A percentile compares a stretch with the other conserved stretches of the same genome.
Conservation (phyloP, 2,329 filamentous ascomycete species). For the Xylaria sp. region DNA sequence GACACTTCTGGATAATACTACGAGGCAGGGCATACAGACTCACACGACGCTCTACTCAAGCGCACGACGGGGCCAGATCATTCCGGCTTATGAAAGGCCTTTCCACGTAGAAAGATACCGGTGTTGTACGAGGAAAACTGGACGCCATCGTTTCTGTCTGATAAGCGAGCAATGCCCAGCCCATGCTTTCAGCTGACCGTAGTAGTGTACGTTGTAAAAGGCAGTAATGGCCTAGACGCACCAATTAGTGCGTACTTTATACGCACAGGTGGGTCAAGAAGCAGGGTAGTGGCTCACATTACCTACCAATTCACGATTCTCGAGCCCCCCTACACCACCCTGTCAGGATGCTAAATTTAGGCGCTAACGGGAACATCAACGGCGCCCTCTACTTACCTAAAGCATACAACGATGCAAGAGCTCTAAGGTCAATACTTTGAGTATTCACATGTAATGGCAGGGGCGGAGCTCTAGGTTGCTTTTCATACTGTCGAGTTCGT, state of each 20-base stretch:
- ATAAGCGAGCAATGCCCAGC: neutral
- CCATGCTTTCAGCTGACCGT: conserved; percentile 28
- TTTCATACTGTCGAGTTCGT: too few relatives aligned
- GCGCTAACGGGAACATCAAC: neutral
- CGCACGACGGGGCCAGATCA: neutral
- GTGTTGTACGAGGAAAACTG: neutral
- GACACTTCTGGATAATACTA: neutral
- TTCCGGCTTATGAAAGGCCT: neutral
- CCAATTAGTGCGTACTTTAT: neutral
- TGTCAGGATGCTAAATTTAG: conserved; percentile 4
- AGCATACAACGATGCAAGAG: neutral
- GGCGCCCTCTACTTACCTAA: neutral
- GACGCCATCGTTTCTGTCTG: neutral
- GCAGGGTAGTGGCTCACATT: neutral
- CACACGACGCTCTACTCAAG: neutral
- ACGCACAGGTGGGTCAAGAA: neutral
- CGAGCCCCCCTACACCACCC: neutral
- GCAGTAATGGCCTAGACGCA: neutral
- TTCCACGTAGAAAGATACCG: neutral
- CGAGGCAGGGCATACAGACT: neutral
- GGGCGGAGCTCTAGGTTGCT: too few relatives aligned
- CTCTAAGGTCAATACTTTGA: too few relatives aligned
- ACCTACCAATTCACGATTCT: neutral
- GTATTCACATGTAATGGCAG: too few relatives aligned
- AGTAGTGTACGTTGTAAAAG: neutral